Percentiles rank a stretch among this genome's conserved stretches.
Conservation (phyloP, 257 asterid species). For the Fraxinus americana region DNA sequence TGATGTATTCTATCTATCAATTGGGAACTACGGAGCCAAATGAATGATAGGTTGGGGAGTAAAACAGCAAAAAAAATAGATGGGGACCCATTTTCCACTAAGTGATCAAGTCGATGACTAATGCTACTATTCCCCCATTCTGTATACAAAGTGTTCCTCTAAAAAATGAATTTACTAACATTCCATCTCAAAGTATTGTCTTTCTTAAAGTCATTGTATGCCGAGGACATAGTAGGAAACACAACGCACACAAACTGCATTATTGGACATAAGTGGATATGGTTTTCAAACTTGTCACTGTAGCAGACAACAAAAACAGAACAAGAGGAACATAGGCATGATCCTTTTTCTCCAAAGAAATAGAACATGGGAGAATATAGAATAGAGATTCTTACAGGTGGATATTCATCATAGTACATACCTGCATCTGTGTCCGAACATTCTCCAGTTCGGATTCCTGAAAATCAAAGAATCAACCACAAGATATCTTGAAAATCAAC, state of each 20-base stretch:
- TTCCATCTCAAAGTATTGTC: background rate
- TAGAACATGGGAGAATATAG: background rate
- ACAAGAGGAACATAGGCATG: background rate
- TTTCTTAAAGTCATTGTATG: background rate
- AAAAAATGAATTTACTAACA: background rate
- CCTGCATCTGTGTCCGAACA: conserved; percentile 87
- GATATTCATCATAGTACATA: conserved; percentile 18
- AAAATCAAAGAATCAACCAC: conserved; percentile 20
- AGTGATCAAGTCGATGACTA: too few species aligned
- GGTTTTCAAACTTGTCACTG: background rate
- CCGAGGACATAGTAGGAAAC: background rate
- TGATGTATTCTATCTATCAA: too few species aligned
- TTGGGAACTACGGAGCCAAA: too few species aligned
- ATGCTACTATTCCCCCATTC: background rate
- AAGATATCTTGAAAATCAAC: conserved; percentile 8
- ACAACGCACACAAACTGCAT: background rate
- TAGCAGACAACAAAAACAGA: background rate
- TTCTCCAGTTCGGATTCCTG: conserved; percentile 95
- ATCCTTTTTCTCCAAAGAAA: background rate
- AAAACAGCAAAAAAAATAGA: too few species aligned
- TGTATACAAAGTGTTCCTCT: background rate
- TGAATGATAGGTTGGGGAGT: too few species aligned
- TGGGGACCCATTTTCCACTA: too few species aligned
- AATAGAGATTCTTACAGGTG: background rate
- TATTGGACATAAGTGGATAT: background rate